Percentiles rank a stretch among this genome's conserved stretches.
Conservation (phyloP, 805 yeast genomes). For the Monosporozyma aerobia region DNA sequence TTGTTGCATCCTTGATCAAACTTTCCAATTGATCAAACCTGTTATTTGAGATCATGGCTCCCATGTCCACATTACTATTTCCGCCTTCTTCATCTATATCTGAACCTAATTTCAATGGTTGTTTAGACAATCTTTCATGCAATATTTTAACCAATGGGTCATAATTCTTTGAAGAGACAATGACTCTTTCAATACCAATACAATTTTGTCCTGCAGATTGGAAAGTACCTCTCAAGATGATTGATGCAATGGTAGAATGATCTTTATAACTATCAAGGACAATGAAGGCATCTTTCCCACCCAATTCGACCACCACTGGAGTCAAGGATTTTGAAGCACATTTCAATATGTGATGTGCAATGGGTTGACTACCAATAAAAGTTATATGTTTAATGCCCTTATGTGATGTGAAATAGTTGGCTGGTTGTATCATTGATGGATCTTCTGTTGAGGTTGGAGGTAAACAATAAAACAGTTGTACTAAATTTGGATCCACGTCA, state of each 20-base stretch:
- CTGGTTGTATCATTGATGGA: conserved; percentile 30
- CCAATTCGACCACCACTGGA: conserved; percentile 91
- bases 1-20: conserved; percentile 64
- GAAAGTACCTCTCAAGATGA: conserved; percentile 88
- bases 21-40: conserved; percentile 61
- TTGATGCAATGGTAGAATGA: conserved; percentile 53
- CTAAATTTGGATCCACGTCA: conserved; percentile 70
- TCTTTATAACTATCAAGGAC: conserved; percentile 74
- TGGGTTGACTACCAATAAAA: conserved; percentile 91
- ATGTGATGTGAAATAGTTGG: conserved; percentile 78
- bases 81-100: conserved; percentile 67
- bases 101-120: conserved; percentile 65
- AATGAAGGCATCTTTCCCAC: conserved; percentile 90
- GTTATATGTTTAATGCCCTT: conserved; percentile 80
- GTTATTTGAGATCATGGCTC: conserved; percentile 81
- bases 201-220: conserved; percentile 98
- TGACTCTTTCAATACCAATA: conserved; percentile 92
- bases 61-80: conserved; percentile 80
- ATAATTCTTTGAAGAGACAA: conserved; percentile 66
- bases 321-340: conserved; percentile 83
- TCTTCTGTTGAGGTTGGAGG: conserved; percentile 39
- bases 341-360: conserved; percentile 76
- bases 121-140: conserved; percentile 42
- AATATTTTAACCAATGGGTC: conserved; percentile 50
- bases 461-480: conserved; percentile 82